Conservation (phyloP, 2,329 filamentous ascomycete species). For the Fusarium sp. region DNA sequence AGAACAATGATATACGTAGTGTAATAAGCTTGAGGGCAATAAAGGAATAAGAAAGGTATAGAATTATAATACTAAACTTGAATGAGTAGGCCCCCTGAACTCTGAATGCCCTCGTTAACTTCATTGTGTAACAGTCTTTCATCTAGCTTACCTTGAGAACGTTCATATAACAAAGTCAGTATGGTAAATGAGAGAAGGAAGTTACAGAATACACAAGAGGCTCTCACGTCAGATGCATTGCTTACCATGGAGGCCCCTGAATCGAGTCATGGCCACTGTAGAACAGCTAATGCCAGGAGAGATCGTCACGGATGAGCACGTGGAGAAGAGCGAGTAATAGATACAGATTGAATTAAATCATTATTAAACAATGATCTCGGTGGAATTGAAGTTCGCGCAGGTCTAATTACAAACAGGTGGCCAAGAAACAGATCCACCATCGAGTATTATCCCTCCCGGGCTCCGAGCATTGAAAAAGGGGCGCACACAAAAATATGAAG, state of each 20-base stretch:
- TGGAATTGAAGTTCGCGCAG: constrained; percentile 18
- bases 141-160: background rate
- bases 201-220: background rate
- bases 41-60: background rate
- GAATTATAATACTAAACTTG: background rate
- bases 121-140: background rate
- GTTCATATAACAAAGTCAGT: background rate
- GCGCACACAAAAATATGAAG: constrained; percentile 10
- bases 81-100: background rate
- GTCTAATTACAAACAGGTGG: constrained; percentile 31
- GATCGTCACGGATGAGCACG: too few relatives aligned
- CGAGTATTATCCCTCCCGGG: constrained; percentile 1
- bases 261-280: too few relatives aligned
- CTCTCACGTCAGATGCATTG: background rate
- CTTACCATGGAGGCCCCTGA: too few relatives aligned
- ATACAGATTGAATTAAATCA: constrained; percentile 18
- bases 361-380: constrained; percentile 16
- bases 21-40: background rate
- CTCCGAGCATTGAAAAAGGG: background rate
- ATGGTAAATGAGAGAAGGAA: accelerated
- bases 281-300: too few relatives aligned
- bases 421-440: constrained; percentile 16
- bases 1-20: background rate
- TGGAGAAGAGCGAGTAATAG: background rate
- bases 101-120: background rate